Evolutionary conservation across 148 eudicot species (phyloP).

Genomic region (Nepenthes mirabilis): DNA sequence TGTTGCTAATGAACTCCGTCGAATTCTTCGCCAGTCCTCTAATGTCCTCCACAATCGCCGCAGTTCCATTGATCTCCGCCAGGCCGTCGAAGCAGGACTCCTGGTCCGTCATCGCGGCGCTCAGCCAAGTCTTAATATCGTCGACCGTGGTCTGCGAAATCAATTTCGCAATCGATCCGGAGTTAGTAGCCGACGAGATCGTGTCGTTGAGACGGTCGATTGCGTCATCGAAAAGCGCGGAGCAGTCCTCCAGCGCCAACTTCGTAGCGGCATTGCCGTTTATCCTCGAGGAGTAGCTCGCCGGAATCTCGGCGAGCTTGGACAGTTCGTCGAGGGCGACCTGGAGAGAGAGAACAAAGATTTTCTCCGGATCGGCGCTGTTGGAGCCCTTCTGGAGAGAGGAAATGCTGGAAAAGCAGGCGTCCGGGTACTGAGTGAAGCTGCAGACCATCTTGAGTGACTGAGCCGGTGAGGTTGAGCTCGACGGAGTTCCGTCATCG

Average conservation of each 20-base stretch:
- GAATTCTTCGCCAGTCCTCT: slow-evolving; percentile 19
- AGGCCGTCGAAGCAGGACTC: slow-evolving; percentile 57
- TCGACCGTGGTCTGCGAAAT: slow-evolving; percentile 3
- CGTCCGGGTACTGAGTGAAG: slow-evolving; percentile 36
- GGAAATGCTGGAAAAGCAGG: slow-evolving; percentile 28
- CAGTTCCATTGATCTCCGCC: slow-evolving; percentile 17
- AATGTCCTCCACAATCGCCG: slow-evolving; percentile 8
- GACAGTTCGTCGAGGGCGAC: slow-evolving; percentile 20
- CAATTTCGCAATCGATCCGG: slow-evolving; percentile 3
- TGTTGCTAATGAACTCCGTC: slow-evolving; percentile 41
- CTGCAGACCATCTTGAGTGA: slow-evolving; percentile 40
- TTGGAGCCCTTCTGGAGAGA: slow-evolving; percentile 9
- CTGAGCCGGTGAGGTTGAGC: slow-evolving; percentile 15
- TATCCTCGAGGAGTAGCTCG: slow-evolving; percentile 1
- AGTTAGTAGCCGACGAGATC: slow-evolving; percentile 11
- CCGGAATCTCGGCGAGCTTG: slow-evolving; percentile 15
- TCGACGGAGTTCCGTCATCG: neutral
- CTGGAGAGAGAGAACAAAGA: slow-evolving; percentile 35
- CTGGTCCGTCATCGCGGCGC: slow-evolving; percentile 42
- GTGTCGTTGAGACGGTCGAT: slow-evolving; percentile 30
- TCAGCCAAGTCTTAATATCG: slow-evolving; percentile 46
- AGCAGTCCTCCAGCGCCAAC: slow-evolving; percentile 30
- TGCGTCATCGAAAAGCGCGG: slow-evolving; percentile 29
- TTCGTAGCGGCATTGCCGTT: slow-evolving; percentile 1
- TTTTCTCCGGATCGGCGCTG: slow-evolving; percentile 29